Conservation (phyloP, 176 grass and related monocot species). For the Musa troglodytarum region DNA sequence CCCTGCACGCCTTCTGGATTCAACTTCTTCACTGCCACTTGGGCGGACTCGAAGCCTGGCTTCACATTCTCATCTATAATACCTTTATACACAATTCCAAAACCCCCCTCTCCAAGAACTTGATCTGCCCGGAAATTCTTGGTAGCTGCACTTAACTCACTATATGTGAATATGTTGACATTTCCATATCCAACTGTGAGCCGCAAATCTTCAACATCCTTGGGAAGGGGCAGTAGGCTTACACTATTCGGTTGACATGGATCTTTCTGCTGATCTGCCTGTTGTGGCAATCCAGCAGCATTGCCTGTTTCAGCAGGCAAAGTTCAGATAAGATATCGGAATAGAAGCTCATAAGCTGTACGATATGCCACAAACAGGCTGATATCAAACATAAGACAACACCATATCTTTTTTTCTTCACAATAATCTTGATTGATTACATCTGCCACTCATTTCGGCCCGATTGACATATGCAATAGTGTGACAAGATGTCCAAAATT, state of each 20-base stretch:
- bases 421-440: not conserved
- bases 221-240: constrained; percentile 8
- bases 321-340: not conserved
- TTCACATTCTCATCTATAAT: constrained; percentile 7
- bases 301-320: not conserved
- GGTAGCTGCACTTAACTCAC: constrained; percentile 6
- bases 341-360: not conserved
- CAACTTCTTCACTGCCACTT: constrained; percentile 2
- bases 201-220: constrained; percentile 6
- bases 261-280: not conserved
- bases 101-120: constrained; percentile 8
- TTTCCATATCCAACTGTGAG: constrained; percentile 5
- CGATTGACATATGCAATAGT: too few relatives aligned
- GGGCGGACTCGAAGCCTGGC: not conserved
- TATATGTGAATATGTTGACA: constrained; percentile 8
- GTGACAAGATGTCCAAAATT: too few relatives aligned
- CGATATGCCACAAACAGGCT: not conserved
- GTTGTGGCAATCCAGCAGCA: not conserved
- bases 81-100: constrained; percentile 8
- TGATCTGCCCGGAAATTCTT: not conserved
- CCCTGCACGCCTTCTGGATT: constrained; percentile 3
- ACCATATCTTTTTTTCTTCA: not conserved
- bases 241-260: not conserved
- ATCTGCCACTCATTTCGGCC: not conserved
- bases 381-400: not conserved